Base-by-base conservation (phyloP, 805 yeast species). In the Cyberlindnera subsufficiens region DNA sequence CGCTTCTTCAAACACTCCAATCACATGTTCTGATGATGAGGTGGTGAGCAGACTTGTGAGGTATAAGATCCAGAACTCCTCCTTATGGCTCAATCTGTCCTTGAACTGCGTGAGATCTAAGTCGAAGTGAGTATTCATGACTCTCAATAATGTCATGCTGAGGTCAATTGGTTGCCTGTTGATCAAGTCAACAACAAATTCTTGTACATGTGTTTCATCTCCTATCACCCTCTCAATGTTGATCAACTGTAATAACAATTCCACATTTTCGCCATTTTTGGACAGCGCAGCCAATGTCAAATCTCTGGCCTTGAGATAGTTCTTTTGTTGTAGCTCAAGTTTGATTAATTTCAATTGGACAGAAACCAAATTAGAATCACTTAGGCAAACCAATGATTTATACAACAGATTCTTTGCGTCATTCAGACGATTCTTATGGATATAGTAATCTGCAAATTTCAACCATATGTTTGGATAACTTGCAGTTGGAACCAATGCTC, bases 401-500 rank as follows among this genome's bases (percentile, higher is more conserved):
- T 60, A 43, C 8, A 79, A 49, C 1, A 72, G 43, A 13, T 61
- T 59, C 38, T 64, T 65, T 0, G 81, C 80, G 9, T 51, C 43
- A 22, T 58, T 54, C n/a, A 60, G 36, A 16, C 63, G 48, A 38
- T 61, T 49, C 22, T 46, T 22, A 38, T 49, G 69, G 39, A 70
- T 41, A 33, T 59, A 63, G 50, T 61, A 76, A 50, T 76, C 67
- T 1, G 75, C 59, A 49, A 69, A 75, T 42, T 72, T 72, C 13
- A 75, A 49, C 79, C 83, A 79, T 33, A 78, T 64, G 18, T 53
- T 55, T 0, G 71, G 65, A 47, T 75, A 72, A n/a, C 59, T 53
- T 1, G 75, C 70, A 1, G 77, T 66, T 2, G 70, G 50, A 3
- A 74, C 62, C 6, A 78, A 46, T 32, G 78, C 71, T 45, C 86